phyloP scores from a whole-genome alignment of 352 stramenopile genomes.

The Pythium monospermum region DNA sequence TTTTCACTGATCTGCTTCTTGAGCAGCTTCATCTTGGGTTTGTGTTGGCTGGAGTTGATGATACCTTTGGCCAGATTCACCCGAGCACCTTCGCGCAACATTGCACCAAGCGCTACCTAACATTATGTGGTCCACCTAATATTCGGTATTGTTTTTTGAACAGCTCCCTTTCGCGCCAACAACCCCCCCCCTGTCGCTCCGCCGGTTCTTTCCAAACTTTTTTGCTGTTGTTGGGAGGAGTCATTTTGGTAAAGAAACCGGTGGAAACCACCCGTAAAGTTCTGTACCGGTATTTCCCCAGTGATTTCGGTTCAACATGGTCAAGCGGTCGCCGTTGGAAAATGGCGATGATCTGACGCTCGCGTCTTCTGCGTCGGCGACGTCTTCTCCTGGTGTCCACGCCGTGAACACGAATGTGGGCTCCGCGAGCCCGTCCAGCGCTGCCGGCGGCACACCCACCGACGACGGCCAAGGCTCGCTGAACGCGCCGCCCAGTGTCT shows the following conservation, averaged over 20 bases:
- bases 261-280: conserved; percentile 3
- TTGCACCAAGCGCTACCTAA: conserved; percentile 13
- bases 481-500: conserved; percentile 54
- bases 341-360: conserved; percentile 11
- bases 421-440: conserved; percentile 2
- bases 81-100: conserved; percentile 22
- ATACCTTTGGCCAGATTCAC: neutral
- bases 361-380: neutral
- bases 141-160: conserved; percentile 10
- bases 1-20: conserved; percentile 93
- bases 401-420: neutral
- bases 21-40: conserved; percentile 85
- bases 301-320: conserved; percentile 21
- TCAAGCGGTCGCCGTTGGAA: conserved; percentile 19
- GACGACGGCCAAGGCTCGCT: conserved; percentile 3
- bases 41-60: neutral
- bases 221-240: too few relatives aligned
- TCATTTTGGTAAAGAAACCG: conserved; percentile 20
- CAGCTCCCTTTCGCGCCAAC: conserved; percentile 9
- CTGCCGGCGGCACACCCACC: conserved; percentile 4
- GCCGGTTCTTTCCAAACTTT: too few relatives aligned
- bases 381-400: neutral
- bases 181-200: neutral
- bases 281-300: conserved; percentile 23
- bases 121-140: conserved; percentile 9